Base-by-base conservation (phyloP, 2,329 filamentous ascomycete species). In the Aspergillus ibericus region DNA sequence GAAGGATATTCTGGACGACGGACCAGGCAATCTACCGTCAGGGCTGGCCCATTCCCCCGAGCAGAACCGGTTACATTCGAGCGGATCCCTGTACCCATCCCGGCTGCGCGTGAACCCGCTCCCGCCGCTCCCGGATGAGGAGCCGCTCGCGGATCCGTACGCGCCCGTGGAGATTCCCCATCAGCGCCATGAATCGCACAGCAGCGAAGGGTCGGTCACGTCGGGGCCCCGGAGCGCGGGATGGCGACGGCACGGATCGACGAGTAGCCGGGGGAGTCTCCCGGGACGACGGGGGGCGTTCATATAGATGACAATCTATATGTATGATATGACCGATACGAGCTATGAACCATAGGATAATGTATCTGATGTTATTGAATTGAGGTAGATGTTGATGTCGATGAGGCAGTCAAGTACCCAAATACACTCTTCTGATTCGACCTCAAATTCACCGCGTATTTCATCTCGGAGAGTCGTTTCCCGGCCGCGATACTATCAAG, bases 401-500 rank as follows among this genome's bases (percentile, higher is more conserved):
- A 47, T 3, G 56, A 40, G 25, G 56, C 25, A 7, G 46, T 40
- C 40, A 52, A 36, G 34, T 32, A 22, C 13, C 47, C 32, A 57
- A 36, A n/a, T 44, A 93, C 85, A 72, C 87, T 90, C 63, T 78
- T 78, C 72, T 92, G 89, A 4, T 81, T 83, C 0, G 83, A 73
- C 6, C 85, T 87, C 52, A 90, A 73, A 65, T 84, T 86, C 63
- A 90, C 72, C 34, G 85, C 81, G 71, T 93, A 96, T 54, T 84
- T 81, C 27, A 87, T 83, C 76, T 97, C 93, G 0, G 89, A 82
- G 42, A 96, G 80, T 56, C 92, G 82, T 71, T 85, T 91, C 3
- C 88, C 89, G 1, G 83, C 86, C 65, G 88, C 90, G 65, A 96
- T 82, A 72, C 91, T 93, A 71, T 96, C 90, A n/a, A 96, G 76